phyloP scores from a whole-genome alignment of 371 early-diverging fungal species.

The Mortierella sp. region DNA sequence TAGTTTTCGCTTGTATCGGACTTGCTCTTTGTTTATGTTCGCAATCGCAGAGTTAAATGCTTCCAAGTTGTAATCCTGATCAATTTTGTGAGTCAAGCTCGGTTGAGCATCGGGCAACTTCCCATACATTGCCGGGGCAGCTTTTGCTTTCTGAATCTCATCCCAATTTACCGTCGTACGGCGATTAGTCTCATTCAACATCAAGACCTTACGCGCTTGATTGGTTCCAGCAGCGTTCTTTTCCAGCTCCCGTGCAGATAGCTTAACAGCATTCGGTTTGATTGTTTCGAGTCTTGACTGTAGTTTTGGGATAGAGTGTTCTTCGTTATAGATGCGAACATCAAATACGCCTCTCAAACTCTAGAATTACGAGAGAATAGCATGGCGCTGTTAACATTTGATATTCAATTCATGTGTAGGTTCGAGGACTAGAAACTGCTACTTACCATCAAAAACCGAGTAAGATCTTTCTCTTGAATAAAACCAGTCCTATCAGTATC shows the following conservation, averaged over 20 bases:
- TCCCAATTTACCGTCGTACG: constrained; percentile 26
- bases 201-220: constrained; percentile 18
- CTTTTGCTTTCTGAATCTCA: background rate
- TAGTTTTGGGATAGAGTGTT: constrained; percentile 42
- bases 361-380: constrained; percentile 4
- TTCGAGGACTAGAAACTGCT: constrained; percentile 13
- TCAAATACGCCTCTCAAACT: constrained; percentile 47
- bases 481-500: constrained; percentile 68
- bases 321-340: constrained; percentile 43
- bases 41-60: constrained; percentile 54
- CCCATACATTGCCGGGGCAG: background rate
- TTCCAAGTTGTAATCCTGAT: constrained; percentile 38
- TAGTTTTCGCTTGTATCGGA: constrained; percentile 28
- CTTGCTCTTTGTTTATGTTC: constrained; percentile 22
- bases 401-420: constrained; percentile 23
- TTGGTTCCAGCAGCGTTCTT: constrained; percentile 15
- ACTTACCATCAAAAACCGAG: constrained; percentile 62
- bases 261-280: constrained; percentile 40
- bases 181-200: constrained; percentile 46
- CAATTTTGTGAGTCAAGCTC: constrained; percentile 17
- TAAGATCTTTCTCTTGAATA: constrained; percentile 62
- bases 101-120: background rate
- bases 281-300: constrained; percentile 47
- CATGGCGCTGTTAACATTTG: background rate
- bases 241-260: constrained; percentile 46